phyloP scores from a whole-genome alignment of 495 filamentous ascomycete species.

The Podospora pseudocomata region DNA sequence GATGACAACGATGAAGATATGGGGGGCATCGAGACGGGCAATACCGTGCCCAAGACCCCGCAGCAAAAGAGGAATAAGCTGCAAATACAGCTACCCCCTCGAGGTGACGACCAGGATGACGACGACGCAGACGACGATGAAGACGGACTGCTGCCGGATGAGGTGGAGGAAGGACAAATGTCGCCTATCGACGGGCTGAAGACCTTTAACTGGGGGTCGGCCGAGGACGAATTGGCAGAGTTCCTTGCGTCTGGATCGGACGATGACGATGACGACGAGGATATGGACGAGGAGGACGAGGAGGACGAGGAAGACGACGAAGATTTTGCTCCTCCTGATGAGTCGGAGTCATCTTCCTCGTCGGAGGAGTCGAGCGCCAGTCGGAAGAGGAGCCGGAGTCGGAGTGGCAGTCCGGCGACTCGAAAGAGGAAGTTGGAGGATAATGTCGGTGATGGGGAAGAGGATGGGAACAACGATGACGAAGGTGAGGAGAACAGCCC shows the following conservation, averaged over 20 bases:
- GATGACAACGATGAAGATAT: background rate
- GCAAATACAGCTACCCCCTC: background rate
- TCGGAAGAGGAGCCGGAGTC: background rate
- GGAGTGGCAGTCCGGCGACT: background rate
- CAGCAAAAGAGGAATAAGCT: background rate
- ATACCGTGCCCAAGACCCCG: background rate
- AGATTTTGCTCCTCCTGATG: constrained; percentile 20
- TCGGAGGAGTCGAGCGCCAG: background rate
- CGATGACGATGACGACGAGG: constrained; percentile 44
- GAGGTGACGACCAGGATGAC: background rate
- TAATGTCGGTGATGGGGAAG: constrained; percentile 32
- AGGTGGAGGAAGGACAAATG: constrained; percentile 44
- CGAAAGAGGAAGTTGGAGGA: constrained; percentile 31
- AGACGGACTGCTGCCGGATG: constrained; percentile 42
- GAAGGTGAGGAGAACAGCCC: background rate
- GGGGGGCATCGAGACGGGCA: background rate
- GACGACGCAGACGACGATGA: constrained; percentile 10
- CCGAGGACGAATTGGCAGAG: constrained; percentile 72
- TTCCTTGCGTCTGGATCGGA: constrained; percentile 63
- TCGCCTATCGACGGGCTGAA: constrained; percentile 53
- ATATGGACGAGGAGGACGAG: constrained; percentile 33
- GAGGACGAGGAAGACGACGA: constrained; percentile 33
- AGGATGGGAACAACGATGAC: constrained; percentile 7
- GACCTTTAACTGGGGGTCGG: constrained; percentile 56
- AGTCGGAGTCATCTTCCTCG: background rate